Evolutionary conservation across 495 filamentous ascomycete species (phyloP), one percentile per base, ranked within the genome.

Genomic region (Umbilicaria muhlenbergii): DNA sequence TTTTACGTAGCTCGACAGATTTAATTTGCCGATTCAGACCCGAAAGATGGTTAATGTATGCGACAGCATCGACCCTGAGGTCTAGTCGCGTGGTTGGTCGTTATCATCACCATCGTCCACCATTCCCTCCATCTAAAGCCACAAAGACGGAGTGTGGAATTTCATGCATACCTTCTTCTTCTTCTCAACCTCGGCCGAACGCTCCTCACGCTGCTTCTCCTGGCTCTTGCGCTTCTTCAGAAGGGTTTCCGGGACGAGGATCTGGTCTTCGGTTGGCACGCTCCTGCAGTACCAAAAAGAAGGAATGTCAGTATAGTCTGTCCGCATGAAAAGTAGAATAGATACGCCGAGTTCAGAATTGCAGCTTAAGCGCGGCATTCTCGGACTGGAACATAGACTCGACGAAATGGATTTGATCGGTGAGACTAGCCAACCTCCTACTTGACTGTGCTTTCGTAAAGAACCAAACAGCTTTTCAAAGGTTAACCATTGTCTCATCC

Each of bases 141-240:
- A 48, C 51, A 44, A 41, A 35, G 34, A 47, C 41, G 44, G 42
- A 46, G 42, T 43, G 36, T 11, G 14, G 4, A 18, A 41, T 5
- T 44, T 39, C 53, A 0, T 19, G 80, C 84, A 59, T 60, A 96
- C 91, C 77, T 86, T 76, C 74, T 87, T 93, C 69, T 77, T 81
- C 71, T 89, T 77, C 64, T 83, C 73, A 47, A 77, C 66, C 63
- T 88, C 85, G 48, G 80, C 78, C 52, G 77, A 66, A 56, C 77
- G 76, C 64, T 86, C 81, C 67, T 89, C 89, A 60, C 86, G 80
- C 59, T 86, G 83, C 77, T 94, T 93, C 78, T 98, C 91, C 72
- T 94, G 89, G 66, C 76, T 81, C 86, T 96, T 98, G 76, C 91
- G 87, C 83, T 98, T 98, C 83, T 95, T 98, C 59, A 95, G 80